Conservation (phyloP, 192 early-diverging fungal genomes). For the Backusella psychrophila region DNA sequence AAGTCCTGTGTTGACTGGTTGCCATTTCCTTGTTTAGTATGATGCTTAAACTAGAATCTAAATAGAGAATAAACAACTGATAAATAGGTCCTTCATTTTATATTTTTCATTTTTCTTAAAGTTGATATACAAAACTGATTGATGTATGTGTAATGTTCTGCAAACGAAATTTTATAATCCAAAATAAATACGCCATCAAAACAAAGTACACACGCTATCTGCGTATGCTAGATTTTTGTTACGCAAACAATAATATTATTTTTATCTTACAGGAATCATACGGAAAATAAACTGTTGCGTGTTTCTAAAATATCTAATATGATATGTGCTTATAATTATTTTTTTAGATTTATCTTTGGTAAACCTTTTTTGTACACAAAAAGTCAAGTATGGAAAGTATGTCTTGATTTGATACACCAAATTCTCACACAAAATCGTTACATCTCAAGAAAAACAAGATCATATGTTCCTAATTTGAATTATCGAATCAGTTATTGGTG, state of each 20-base stretch:
- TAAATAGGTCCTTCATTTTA: not conserved
- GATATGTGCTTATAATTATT: not conserved
- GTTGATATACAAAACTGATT: not conserved
- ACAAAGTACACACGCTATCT: not conserved
- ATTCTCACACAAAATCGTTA: conserved; percentile 6
- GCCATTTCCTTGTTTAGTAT: not conserved
- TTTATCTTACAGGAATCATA: not conserved
- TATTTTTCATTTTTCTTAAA: not conserved
- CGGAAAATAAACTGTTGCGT: not conserved
- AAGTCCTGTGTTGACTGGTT: not conserved
- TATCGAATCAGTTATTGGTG: not conserved
- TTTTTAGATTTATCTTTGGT: not conserved
- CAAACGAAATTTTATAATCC: not conserved
- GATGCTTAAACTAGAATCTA: not conserved
- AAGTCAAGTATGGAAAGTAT: conserved; percentile 1
- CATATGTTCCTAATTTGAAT: conserved; percentile 8
- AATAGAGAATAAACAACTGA: not conserved
- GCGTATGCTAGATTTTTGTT: not conserved
- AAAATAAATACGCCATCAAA: not conserved
- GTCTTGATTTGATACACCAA: not conserved
- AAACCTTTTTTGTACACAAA: not conserved
- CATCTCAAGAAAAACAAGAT: conserved; percentile 1
- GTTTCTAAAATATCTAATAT: not conserved
- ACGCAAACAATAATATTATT: not conserved
- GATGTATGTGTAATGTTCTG: not conserved